Evolutionary conservation across 2,329 filamentous ascomycete species (phyloP), one percentile per base, ranked within the genome.

Genomic region (Ophidiomyces ophidiicola): DNA sequence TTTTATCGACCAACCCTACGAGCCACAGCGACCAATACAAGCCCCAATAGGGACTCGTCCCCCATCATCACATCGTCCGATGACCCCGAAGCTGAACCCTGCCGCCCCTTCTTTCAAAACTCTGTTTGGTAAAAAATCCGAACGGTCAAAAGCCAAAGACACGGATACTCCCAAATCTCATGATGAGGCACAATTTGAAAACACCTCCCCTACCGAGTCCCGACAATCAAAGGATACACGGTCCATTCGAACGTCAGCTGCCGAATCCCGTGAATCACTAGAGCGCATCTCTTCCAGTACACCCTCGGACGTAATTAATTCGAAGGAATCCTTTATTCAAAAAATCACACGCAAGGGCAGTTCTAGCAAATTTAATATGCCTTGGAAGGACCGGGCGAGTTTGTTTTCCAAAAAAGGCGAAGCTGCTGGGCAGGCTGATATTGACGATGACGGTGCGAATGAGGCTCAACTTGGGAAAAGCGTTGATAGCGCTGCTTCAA

Each of bases 91-190:
- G 50, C 70, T 96, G 19, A 96, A 98, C 52, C 90, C 90, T 5
- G 75, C 83, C 5, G 90, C 88, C 0, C 87, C 87, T 6, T 83
- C 81, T 1, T 96, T 96, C 56, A 88, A 81, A 60, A 78, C 72
- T 6, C 72, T 78, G 25, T 74, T 90, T 43, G 74, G 77, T 50
- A 62, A 60, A 48, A 64, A 59, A 36, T 61, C 63, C 25, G 62
- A 66, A 23, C 59, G 56, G 41, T 49, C 45, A 10, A 59, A 57
- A 28, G 18, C 23, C 18, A 45, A 45, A 38, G 47, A 49, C 64
- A 31, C 42, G 19, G 38, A 53, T 40, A 26, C 34, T 44, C 48
- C 45, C 21, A 51, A 43, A 32, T 53, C 50, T 10, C 50, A 53
- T 23, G 59, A 60, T 10, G 38, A 41, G 19, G n/a, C 7, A 14